phyloP scores from a whole-genome alignment of 2,329 filamentous ascomycete genomes.

The Hymenoscyphus linearis region DNA sequence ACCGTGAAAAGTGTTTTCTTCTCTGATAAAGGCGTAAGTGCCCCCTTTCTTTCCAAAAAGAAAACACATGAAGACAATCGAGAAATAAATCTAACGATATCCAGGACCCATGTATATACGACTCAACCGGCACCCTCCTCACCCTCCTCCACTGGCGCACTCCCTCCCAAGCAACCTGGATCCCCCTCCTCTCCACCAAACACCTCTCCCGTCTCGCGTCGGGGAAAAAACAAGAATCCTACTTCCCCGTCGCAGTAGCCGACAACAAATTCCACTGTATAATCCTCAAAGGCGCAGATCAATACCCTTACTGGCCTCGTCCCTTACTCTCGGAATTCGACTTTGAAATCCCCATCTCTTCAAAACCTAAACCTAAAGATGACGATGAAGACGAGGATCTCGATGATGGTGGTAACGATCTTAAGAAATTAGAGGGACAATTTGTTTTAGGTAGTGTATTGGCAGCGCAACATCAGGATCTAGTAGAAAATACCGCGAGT shows the following conservation, averaged over 20 bases:
- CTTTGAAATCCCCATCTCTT: slow-evolving; percentile 75
- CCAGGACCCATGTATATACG: slow-evolving; percentile 92
- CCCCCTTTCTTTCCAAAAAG: neutral
- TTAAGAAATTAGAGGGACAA: slow-evolving; percentile 67
- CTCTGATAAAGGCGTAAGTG: slow-evolving; percentile 78
- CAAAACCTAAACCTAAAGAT: slow-evolving; percentile 36
- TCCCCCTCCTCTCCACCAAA: slow-evolving; percentile 86
- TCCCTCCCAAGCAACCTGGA: slow-evolving; percentile 81
- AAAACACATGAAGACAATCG: too few relatives aligned
- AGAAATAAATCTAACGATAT: slow-evolving; percentile 9
- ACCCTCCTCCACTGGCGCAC: slow-evolving; percentile 87
- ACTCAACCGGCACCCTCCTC: slow-evolving; percentile 82
- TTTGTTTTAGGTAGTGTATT: slow-evolving; percentile 72
- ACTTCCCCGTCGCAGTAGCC: slow-evolving; percentile 93
- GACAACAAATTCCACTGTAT: slow-evolving; percentile 95
- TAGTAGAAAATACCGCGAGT: slow-evolving; percentile 62
- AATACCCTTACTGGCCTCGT: slow-evolving; percentile 87
- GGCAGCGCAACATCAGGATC: slow-evolving; percentile 69
- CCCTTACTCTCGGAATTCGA: slow-evolving; percentile 90
- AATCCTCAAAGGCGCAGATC: slow-evolving; percentile 92
- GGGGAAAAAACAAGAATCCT: slow-evolving; percentile 81
- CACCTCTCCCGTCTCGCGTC: slow-evolving; percentile 74
- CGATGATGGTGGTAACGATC: slow-evolving; percentile 40
- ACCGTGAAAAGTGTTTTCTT: slow-evolving; percentile 83
- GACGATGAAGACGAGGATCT: slow-evolving; percentile 33